phyloP scores from a whole-genome alignment of 116 monocot species.

The Cymodocea nodosa region DNA sequence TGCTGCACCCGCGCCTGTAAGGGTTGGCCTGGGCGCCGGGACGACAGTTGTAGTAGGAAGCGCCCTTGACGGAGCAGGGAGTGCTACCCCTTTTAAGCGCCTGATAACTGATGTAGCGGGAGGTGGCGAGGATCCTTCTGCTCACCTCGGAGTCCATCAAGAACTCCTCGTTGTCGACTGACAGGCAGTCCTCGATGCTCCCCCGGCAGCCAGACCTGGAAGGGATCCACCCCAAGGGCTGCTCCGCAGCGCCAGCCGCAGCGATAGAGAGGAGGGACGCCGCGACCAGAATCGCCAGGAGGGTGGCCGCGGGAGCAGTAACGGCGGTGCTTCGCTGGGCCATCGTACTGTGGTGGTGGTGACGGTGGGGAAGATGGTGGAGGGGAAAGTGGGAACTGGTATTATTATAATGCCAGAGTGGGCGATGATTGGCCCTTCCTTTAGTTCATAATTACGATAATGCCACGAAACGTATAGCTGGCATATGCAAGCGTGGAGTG shows the following conservation, averaged over 20 bases:
- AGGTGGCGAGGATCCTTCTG: slow-evolving; percentile 29
- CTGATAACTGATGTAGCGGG: slow-evolving; percentile 34
- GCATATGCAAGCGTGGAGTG: not conserved
- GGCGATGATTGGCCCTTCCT: not conserved
- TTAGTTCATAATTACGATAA: slow-evolving; percentile 2
- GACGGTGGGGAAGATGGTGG: no score
- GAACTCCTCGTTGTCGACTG: slow-evolving; percentile 16
- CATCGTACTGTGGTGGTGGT: not conserved
- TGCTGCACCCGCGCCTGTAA: slow-evolving; percentile 30
- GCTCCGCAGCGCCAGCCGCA: not conserved
- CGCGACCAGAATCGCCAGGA: not conserved
- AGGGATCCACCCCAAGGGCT: not conserved
- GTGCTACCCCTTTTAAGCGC: slow-evolving; percentile 15
- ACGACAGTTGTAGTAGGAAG: slow-evolving; percentile 44
- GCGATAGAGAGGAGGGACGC: not conserved
- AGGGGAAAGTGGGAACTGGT: not conserved
- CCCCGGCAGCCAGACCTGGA: not conserved
- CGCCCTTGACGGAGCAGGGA: slow-evolving; percentile 27
- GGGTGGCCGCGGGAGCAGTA: not conserved
- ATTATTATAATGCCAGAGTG: slow-evolving; percentile 3
- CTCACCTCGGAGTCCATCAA: slow-evolving; percentile 27
- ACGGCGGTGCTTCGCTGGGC: not conserved
- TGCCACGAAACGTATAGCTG: not conserved
- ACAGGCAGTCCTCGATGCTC: slow-evolving; percentile 1
- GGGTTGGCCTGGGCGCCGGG: slow-evolving; percentile 25